A percentile compares a stretch with the other conserved stretches of the same genome.
Evolutionary conservation across 2,329 filamentous ascomycete species (phyloP).

Genomic region (Nigrograna mackinnonii): DNA sequence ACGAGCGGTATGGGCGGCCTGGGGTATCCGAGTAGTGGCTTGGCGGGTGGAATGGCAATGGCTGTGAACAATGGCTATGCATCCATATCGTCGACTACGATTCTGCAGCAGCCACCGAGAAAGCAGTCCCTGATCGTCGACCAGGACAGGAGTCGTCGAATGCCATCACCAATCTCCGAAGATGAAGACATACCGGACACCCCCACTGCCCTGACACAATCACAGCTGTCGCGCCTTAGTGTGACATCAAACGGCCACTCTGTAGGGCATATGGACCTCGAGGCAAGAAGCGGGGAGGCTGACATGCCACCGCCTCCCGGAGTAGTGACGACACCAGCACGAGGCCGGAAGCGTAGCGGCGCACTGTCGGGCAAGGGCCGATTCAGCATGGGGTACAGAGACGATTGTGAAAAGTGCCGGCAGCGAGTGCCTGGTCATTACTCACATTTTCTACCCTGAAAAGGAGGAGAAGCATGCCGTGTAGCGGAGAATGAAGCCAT

Average conservation of each 20-base stretch:
- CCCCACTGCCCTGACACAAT: slow-evolving; percentile 39
- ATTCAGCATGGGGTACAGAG: slow-evolving; percentile 53
- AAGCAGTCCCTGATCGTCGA: slow-evolving; percentile 23
- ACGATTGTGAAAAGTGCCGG: slow-evolving; percentile 55
- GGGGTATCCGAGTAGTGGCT: slow-evolving; percentile 30
- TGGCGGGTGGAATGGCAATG: slow-evolving; percentile 25
- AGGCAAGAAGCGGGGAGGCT: slow-evolving; percentile 1
- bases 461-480: no score
- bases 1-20: slow-evolving; percentile 27
- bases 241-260: slow-evolving; percentile 27
- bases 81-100: slow-evolving; percentile 8
- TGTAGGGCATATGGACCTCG: slow-evolving; percentile 37
- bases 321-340: slow-evolving; percentile 23
- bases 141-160: slow-evolving; percentile 31
- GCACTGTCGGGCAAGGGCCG: slow-evolving; percentile 42
- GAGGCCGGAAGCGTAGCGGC: slow-evolving; percentile 42
- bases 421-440: slow-evolving; percentile 53
- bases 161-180: slow-evolving; percentile 46
- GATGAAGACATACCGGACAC: slow-evolving; percentile 41
- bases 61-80: slow-evolving; percentile 13
- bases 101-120: slow-evolving; percentile 20
- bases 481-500: no score
- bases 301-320: slow-evolving; percentile 15
- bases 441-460: slow-evolving; percentile 50
- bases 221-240: slow-evolving; percentile 42